phyloP scores from a whole-genome alignment of 2,329 filamentous ascomycete species.

The Hypoxylon sp. region DNA sequence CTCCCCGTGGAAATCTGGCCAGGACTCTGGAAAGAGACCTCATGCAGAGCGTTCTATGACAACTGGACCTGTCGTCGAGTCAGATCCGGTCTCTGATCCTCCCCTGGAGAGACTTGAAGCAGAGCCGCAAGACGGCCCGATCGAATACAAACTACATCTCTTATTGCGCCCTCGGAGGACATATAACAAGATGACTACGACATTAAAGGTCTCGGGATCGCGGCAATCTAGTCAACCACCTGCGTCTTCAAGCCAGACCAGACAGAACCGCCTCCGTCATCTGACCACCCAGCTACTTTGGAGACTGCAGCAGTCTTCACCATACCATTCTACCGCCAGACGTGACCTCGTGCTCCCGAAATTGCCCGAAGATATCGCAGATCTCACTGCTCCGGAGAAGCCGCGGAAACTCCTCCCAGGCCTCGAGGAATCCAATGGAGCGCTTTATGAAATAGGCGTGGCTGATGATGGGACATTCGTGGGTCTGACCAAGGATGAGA shows the following conservation, averaged over 20 bases:
- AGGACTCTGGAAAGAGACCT: constrained; percentile 56
- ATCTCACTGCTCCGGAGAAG: constrained; percentile 60
- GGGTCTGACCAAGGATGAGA: constrained; percentile 88
- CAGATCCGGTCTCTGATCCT: constrained; percentile 50
- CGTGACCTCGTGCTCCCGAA: constrained; percentile 80
- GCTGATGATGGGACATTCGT: constrained; percentile 93
- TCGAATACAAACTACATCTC: constrained; percentile 96
- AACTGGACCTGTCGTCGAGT: constrained; percentile 50
- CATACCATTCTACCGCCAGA: constrained; percentile 85
- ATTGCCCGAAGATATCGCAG: constrained; percentile 73
- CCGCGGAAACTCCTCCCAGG: constrained; percentile 76
- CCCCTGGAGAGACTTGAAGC: constrained; percentile 78
- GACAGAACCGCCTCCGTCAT: constrained; percentile 88
- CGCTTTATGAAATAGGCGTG: constrained; percentile 95
- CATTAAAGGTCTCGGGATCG: constrained; percentile 49
- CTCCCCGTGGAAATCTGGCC: constrained; percentile 85
- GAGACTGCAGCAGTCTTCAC: constrained; percentile 94
- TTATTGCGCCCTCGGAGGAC: constrained; percentile 81
- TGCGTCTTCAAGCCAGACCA: constrained; percentile 71
- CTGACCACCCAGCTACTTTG: constrained; percentile 95
- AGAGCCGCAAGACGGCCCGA: constrained; percentile 93
- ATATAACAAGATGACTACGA: constrained; percentile 79
- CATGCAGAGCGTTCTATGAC: constrained; percentile 49
- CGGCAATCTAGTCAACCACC: constrained; percentile 47
- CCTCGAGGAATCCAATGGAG: constrained; percentile 91